Percentiles rank a stretch among this genome's conserved stretches.
Conservation (phyloP, 1,284 basidiomycete species). For the Tilletiopsis washingtonensis region DNA sequence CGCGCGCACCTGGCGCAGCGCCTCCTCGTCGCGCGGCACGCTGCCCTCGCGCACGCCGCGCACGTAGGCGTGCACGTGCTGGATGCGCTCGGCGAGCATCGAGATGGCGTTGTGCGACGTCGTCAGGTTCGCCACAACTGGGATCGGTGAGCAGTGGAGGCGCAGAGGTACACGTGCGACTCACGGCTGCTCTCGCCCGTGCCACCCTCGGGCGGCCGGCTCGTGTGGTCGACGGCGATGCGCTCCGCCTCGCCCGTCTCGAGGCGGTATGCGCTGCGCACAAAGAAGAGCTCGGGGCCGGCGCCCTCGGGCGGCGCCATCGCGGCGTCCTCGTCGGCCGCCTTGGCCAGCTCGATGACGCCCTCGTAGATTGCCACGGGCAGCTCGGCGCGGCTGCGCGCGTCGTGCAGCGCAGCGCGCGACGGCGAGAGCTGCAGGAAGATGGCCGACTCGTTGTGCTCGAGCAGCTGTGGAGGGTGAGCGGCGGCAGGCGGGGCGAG, state of each 20-base stretch:
- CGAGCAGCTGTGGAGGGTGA: constrained; percentile 48
- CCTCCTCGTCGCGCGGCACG: constrained; percentile 53
- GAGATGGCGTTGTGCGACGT: constrained; percentile 88
- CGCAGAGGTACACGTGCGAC: constrained; percentile 12
- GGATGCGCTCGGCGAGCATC: constrained; percentile 86
- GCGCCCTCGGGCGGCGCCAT: constrained; percentile 1
- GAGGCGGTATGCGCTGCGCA: constrained; percentile 73
- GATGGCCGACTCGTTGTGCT: constrained; percentile 51
- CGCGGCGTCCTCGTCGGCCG: not conserved
- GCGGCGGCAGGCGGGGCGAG: not conserved
- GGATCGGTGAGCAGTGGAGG: not conserved
- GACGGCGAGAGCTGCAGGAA: constrained; percentile 52
- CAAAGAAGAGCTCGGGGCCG: constrained; percentile 52
- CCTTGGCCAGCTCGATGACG: constrained; percentile 20
- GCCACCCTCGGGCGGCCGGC: constrained; percentile 70
- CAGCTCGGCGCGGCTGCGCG: constrained; percentile 18
- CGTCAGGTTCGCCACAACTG: constrained; percentile 80
- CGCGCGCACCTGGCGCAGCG: constrained; percentile 74
- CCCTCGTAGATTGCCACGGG: constrained; percentile 36
- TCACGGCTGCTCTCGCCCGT: constrained; percentile 56
- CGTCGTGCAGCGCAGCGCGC: constrained; percentile 8
- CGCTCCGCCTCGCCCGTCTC: constrained; percentile 97
- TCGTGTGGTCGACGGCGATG: constrained; percentile 93
- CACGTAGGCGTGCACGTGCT: constrained; percentile 68
- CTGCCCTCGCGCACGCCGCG: constrained; percentile 14